Conservation (phyloP, 495 filamentous ascomycete genomes). For the Bathelium albidoporum region DNA sequence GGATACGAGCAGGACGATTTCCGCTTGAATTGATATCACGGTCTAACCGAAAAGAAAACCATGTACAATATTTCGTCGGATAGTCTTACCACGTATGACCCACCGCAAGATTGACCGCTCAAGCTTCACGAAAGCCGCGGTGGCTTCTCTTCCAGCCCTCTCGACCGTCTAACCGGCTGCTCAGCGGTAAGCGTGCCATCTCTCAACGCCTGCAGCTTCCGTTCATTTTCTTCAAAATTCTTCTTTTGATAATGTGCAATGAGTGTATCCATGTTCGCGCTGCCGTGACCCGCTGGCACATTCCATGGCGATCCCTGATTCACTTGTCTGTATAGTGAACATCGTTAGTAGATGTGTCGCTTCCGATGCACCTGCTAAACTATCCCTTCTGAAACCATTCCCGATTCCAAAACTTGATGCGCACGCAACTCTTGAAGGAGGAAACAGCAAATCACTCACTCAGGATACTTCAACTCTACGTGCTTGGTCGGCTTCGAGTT, state of each 20-base stretch:
- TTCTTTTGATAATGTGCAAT: constrained; percentile 53
- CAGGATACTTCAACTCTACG: constrained; percentile 51
- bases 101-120: neutral
- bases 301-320: constrained; percentile 54
- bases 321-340: constrained; percentile 39
- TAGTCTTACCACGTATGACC: neutral
- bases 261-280: constrained; percentile 48
- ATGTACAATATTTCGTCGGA: neutral
- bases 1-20: neutral
- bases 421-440: neutral
- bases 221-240: constrained; percentile 43
- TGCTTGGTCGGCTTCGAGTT: constrained; percentile 38
- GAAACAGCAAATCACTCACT: constrained; percentile 43
- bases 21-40: neutral
- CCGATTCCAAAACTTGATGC: neutral
- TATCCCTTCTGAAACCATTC: neutral
- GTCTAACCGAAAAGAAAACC: too few species aligned
- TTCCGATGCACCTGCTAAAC: neutral
- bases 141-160: neutral
- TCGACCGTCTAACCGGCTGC: constrained; percentile 12
- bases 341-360: constrained; percentile 5
- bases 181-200: constrained; percentile 24
- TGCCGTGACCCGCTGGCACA: constrained; percentile 47
- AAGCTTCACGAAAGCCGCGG: neutral
- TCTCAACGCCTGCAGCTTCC: constrained; percentile 27